phyloP scores from a whole-genome alignment of 306 rosid species.

The Trichosanthes truncata region DNA sequence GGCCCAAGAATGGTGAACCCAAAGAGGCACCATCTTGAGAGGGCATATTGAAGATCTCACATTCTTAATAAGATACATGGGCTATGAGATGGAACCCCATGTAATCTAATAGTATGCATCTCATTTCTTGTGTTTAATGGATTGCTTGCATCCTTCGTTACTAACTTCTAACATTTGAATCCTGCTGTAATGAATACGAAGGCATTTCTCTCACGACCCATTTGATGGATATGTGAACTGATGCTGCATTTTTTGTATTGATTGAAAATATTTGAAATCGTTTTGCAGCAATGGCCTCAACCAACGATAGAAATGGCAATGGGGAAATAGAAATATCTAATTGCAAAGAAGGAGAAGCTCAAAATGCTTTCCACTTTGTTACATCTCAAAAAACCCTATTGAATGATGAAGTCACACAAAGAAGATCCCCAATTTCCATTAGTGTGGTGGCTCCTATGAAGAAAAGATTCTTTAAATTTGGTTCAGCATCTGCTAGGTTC shows the following conservation, averaged over 20 bases:
- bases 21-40: no score
- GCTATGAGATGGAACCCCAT: no score
- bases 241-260: slow-evolving; percentile 14
- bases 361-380: slow-evolving; percentile 30
- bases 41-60: no score
- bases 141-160: slow-evolving; percentile 7
- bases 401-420: slow-evolving; percentile 28
- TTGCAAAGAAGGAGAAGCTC: slow-evolving; percentile 27
- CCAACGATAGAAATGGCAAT: slow-evolving; percentile 32
- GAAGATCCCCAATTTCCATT: slow-evolving; percentile 20
- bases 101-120: no score
- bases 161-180: neutral
- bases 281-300: slow-evolving; percentile 35
- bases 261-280: neutral
- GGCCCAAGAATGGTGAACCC: no score
- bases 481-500: slow-evolving; percentile 68
- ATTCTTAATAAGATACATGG: no score
- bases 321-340: slow-evolving; percentile 44
- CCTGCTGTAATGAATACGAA: neutral
- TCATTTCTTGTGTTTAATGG: neutral
- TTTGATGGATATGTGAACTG: neutral
- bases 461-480: slow-evolving; percentile 39
- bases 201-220: neutral
- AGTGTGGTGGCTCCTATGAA: slow-evolving; percentile 33
- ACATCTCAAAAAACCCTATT: slow-evolving; percentile 28